Evolutionary conservation across 1,284 basidiomycete species (phyloP), one percentile per base, ranked within the genome.

Genomic region (Moniliella sp.): DNA sequence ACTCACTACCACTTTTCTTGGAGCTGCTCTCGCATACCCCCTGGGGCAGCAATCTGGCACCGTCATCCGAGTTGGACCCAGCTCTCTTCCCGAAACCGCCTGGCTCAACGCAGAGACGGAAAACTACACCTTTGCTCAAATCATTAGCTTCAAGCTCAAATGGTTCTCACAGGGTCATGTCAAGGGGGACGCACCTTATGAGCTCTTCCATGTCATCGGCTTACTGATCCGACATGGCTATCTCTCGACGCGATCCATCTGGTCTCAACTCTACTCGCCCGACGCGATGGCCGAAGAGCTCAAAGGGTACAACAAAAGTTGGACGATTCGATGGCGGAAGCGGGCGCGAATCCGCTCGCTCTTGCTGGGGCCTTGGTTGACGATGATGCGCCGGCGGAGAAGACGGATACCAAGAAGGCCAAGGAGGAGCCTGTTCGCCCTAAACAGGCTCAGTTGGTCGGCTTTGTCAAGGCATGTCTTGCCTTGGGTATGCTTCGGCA

Each of bases 111-210:
- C 18, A 47, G 68, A 30, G 62, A 65, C 12, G 68, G 77, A 36
- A 66, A 72, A 52, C 25, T 31, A 30, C 1, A 46, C 43, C 10
- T 66, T 88, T 40, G 78, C 81, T 5, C 82, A 93, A 61, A 76
- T 94, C 1, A 66, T 99, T 9, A 88, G 88, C 13, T 94, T 94
- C 69, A 94, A 97, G 59, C 91, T 91, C 52, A 68, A 69, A 7
- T 75, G 78, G 61, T 93, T 88, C 62, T 75, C 82, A 63, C 42
- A 55, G 48, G 16, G 63, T 54, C 42, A 58, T 44, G 38, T 50
- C 43, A 31, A 66, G 59, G 77, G 63, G 42, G 63, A 26, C 48
- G 70, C 73, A 0, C 78, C 82, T 0, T 72, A 70, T 37, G 75
- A 72, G 37, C 66, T 97, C 11, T 78, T 79, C 49, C 67, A 83